Evolutionary conservation across 176 grass and related monocot genomes (phyloP).

Genomic region (Metroxylon sagu): DNA sequence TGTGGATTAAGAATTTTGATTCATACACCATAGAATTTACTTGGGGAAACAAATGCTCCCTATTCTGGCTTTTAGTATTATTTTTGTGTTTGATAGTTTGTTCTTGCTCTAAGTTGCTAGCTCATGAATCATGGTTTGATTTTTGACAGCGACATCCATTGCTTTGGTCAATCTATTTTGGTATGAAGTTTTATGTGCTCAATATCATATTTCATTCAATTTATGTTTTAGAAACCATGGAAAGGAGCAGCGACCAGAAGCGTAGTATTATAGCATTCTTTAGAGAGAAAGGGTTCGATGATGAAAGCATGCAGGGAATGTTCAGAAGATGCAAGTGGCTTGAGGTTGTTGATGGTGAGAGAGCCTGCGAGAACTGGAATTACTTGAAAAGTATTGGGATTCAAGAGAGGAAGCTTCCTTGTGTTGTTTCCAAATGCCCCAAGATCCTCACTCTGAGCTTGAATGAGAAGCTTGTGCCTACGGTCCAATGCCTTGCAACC

Average conservation of each 20-base stretch:
- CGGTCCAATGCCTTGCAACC: slow-evolving; percentile 76
- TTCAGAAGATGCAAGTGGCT: slow-evolving; percentile 58
- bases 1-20: too few species aligned
- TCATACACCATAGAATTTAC: too few species aligned
- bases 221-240: slow-evolving; percentile 18
- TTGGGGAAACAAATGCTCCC: too few species aligned
- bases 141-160: too few species aligned
- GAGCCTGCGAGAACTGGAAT: slow-evolving; percentile 61
- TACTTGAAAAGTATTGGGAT: slow-evolving; percentile 59
- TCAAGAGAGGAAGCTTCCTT: slow-evolving; percentile 63
- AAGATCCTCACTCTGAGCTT: slow-evolving; percentile 74
- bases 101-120: too few species aligned
- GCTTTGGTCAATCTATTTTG: too few species aligned
- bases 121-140: too few species aligned
- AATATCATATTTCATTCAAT: background rate
- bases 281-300: slow-evolving; percentile 69
- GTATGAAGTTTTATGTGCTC: too few species aligned
- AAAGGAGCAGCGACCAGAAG: slow-evolving; percentile 15
- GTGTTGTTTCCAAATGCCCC: slow-evolving; percentile 78
- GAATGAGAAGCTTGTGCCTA: slow-evolving; percentile 62
- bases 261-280: slow-evolving; percentile 49
- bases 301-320: slow-evolving; percentile 48
- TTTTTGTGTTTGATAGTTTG: too few species aligned
- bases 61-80: too few species aligned
- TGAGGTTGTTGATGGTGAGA: slow-evolving; percentile 34